Evolutionary conservation across 2,329 filamentous ascomycete species (phyloP).

Genomic region (Aspergillus sergii): DNA sequence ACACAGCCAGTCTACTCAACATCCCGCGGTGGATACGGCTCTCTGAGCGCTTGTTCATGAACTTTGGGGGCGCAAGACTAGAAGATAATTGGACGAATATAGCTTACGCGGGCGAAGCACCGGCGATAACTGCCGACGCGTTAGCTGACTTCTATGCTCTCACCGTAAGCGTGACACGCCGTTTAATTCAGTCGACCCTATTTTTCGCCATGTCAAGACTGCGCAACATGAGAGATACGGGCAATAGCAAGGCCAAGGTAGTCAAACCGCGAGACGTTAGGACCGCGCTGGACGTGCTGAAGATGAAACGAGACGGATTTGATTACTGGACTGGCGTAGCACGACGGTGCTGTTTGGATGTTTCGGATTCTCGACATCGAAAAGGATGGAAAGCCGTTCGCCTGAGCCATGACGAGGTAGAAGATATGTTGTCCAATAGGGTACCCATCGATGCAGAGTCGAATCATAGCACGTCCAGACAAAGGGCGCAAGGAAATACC

Average conservation of each 20-base stretch:
- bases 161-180: conserved; percentile 66
- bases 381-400: conserved; percentile 32
- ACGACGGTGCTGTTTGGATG: conserved; percentile 55
- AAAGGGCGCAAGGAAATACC: not conserved
- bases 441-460: conserved; percentile 12
- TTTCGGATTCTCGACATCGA: conserved; percentile 45
- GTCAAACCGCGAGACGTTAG: conserved; percentile 55
- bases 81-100: conserved; percentile 70
- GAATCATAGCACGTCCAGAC: conserved; percentile 10
- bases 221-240: conserved; percentile 49
- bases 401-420: conserved; percentile 47
- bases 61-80: conserved; percentile 55
- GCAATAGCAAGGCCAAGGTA: conserved; percentile 31
- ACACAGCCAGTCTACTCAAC: conserved; percentile 61
- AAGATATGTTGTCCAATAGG: conserved; percentile 37
- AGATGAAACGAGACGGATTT: conserved; percentile 49
- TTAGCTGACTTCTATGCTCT: conserved; percentile 76
- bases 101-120: conserved; percentile 56
- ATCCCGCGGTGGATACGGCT: conserved; percentile 64
- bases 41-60: conserved; percentile 75
- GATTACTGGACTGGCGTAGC: conserved; percentile 57
- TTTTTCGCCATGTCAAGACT: conserved; percentile 72
- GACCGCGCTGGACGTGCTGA: conserved; percentile 58
- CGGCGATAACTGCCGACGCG: conserved; percentile 73
- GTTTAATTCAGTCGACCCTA: conserved; percentile 69